A percentile compares a stretch with the other conserved stretches of the same genome.
phyloP scores from a whole-genome alignment of 352 stramenopile species.

The Pythium dissotocum region DNA sequence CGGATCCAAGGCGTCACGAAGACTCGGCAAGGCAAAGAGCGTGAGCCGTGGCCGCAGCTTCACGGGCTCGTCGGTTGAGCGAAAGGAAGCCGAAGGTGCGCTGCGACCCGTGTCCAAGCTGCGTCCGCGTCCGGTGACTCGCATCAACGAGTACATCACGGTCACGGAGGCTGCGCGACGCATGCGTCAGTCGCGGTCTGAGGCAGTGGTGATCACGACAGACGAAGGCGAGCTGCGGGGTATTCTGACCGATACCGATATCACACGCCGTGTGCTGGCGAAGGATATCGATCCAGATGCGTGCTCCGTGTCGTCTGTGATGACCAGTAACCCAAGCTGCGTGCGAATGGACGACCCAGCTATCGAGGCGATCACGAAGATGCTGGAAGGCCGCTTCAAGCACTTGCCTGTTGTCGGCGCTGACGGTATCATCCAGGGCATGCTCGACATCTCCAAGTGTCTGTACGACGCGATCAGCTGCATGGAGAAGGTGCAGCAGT shows the following conservation, averaged over 20 bases:
- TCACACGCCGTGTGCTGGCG: slow-evolving; percentile 80
- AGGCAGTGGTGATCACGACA: slow-evolving; percentile 86
- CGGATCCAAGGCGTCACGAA: slow-evolving; percentile 46
- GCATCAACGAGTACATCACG: slow-evolving; percentile 87
- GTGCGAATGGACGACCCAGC: slow-evolving; percentile 81
- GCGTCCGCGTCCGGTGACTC: slow-evolving; percentile 73
- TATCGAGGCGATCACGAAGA: slow-evolving; percentile 88
- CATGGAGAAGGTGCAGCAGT: slow-evolving; percentile 87
- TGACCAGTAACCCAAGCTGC: slow-evolving; percentile 83
- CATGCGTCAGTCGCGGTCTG: slow-evolving; percentile 80
- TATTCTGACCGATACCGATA: slow-evolving; percentile 87
- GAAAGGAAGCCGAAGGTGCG: slow-evolving; percentile 59
- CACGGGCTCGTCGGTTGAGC: slow-evolving; percentile 50
- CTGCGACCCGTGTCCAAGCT: slow-evolving; percentile 81
- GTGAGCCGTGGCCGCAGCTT: slow-evolving; percentile 38
- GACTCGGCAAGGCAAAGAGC: slow-evolving; percentile 12
- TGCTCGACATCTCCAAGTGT: slow-evolving; percentile 91
- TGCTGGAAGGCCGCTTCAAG: slow-evolving; percentile 88
- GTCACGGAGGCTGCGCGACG: slow-evolving; percentile 79
- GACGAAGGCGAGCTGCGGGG: slow-evolving; percentile 79
- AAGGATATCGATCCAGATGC: slow-evolving; percentile 80
- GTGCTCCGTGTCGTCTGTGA: slow-evolving; percentile 77
- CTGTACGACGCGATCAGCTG: slow-evolving; percentile 87
- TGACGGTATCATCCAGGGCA: slow-evolving; percentile 72
- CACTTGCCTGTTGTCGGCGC: slow-evolving; percentile 79